Percentiles rank a stretch among this genome's conserved stretches.
Conservation (phyloP, 164 flowering plant species). For the Nymphaea thermarum region DNA sequence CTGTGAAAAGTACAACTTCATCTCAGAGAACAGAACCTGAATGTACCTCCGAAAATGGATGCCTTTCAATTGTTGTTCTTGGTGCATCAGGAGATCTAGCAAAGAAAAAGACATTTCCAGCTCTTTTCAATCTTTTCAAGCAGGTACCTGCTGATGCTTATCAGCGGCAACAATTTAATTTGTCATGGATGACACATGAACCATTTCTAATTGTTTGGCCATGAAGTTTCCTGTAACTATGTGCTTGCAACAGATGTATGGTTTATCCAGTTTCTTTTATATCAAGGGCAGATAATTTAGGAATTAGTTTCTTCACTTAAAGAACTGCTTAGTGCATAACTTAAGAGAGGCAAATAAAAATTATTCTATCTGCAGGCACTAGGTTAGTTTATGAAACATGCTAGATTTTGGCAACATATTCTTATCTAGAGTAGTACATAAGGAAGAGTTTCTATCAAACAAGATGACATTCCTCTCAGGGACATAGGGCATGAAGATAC, state of each 20-base stretch:
- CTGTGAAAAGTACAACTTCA: slow-evolving; percentile 31
- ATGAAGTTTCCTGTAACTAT: not conserved
- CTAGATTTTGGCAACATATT: no score
- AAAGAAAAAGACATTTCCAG: slow-evolving; percentile 98
- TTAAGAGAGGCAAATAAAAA: no score
- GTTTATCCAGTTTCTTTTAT: not conserved
- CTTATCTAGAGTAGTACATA: no score
- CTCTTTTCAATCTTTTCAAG: slow-evolving; percentile 77
- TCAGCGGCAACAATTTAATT: not conserved
- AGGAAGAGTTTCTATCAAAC: no score
- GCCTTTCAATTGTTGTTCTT: slow-evolving; percentile 77
- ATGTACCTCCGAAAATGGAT: slow-evolving; percentile 49
- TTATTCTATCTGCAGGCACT: no score
- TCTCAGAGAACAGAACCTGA: slow-evolving; percentile 25
- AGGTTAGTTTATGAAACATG: no score
- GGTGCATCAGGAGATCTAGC: slow-evolving; percentile 99
- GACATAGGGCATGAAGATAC: no score
- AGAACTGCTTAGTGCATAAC: no score
- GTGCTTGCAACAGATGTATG: not conserved
- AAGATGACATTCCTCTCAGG: no score
- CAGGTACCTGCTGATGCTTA: slow-evolving; percentile 35
- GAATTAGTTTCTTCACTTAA: not conserved
- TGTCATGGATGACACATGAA: not conserved
- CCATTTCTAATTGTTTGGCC: not conserved
- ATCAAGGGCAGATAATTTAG: not conserved